phyloP scores from a whole-genome alignment of 2,329 filamentous ascomycete species.

The Penicillium decumbens region DNA sequence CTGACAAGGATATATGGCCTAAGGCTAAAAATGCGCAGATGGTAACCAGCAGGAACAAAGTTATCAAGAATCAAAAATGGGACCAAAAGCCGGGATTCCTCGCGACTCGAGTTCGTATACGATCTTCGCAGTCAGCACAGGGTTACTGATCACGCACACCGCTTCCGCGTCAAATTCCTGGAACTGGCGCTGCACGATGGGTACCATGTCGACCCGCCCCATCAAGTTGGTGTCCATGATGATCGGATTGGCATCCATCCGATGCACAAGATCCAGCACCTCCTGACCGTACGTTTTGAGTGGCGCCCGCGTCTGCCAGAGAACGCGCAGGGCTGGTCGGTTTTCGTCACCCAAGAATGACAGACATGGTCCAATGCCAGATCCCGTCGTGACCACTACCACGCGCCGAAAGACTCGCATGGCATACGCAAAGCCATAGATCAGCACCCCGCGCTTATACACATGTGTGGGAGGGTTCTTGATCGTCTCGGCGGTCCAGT shows the following conservation, averaged over 20 bases:
- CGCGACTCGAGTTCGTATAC: slow-evolving; percentile 65
- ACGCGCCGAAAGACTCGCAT: slow-evolving; percentile 62
- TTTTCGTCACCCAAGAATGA: slow-evolving; percentile 53
- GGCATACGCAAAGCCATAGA: slow-evolving; percentile 63
- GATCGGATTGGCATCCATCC: slow-evolving; percentile 58
- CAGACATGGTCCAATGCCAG: slow-evolving; percentile 66
- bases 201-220: slow-evolving; percentile 59
- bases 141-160: slow-evolving; percentile 69
- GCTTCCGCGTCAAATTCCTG: slow-evolving; percentile 55
- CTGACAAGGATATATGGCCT: background rate
- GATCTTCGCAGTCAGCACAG: slow-evolving; percentile 61
- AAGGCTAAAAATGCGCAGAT: background rate
- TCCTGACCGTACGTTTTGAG: slow-evolving; percentile 57
- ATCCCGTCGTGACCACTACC: slow-evolving; percentile 66
- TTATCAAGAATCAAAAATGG: slow-evolving; percentile 64
- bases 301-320: slow-evolving; percentile 65
- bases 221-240: slow-evolving; percentile 61
- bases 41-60: background rate
- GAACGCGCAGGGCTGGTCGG: slow-evolving; percentile 50
- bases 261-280: slow-evolving; percentile 53
- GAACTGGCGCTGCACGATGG: slow-evolving; percentile 51
- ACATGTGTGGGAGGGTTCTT: slow-evolving; percentile 56
- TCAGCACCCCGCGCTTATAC: slow-evolving; percentile 65
- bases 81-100: slow-evolving; percentile 64
- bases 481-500: slow-evolving; percentile 67